Base-by-base conservation (phyloP, 257 asterid species). In the Linaria vulgaris region DNA sequence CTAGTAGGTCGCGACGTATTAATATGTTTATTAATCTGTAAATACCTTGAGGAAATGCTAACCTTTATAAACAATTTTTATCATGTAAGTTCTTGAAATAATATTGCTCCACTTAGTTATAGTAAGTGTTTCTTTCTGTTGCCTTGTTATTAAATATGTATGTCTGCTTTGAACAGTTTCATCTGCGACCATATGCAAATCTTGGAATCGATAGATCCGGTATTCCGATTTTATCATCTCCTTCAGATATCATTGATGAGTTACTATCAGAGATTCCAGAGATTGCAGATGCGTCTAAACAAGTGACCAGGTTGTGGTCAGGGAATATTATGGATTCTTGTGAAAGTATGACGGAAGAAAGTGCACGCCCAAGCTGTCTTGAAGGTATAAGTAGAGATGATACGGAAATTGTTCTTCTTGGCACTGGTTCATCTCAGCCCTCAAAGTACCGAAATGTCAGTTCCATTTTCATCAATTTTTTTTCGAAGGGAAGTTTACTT, bases 391-490 rank as follows among this genome's bases (percentile, higher is more conserved):
- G 81, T 27, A 76, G 99, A 79, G 94, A 90, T 57, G 90, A 90
- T 43, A 70, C 76, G 80, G 99, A 94, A 84, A 90, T 94, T 68
- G 95, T 94, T 79, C 87, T 94, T 71, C 96, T 94, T 10, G 99
- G 99, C 60, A 94, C 99, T 5, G 99, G 99, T 41, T 94, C 99
- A 46, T 90, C 99, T 54, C 99, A 94, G 72, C 97, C 99, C 60
- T 94, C 99, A n/a, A 94, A 94, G 64, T 90, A 94, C 73, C 86
- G 99, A 59, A 94, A 94, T 31, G 97, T 94, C 56, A 87, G 84
- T 81, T 87, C 99, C 25, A 82, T 94, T 70, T 82, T 94, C 74
- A 75, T 94, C 70, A 90, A 94, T 82, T 78, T 94, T 61, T 94
- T 94, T 59, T 82, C 90, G 0, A 87, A 80, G 77, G 97, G 99